Conservation (phyloP, 352 stramenopile genomes). For the Globisporangium barbulae region DNA sequence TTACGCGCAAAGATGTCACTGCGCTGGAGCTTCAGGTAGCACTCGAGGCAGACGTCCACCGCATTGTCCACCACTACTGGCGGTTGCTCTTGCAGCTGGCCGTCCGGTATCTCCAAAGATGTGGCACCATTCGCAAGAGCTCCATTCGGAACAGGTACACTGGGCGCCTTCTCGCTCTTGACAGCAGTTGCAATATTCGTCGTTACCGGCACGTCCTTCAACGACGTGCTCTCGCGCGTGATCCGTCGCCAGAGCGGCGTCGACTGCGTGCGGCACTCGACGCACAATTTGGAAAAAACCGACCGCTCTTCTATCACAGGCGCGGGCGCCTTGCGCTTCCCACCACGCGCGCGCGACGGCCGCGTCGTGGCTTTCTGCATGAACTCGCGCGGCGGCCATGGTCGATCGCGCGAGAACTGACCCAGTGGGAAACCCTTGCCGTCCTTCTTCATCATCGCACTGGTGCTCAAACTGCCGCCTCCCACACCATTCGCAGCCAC, state of each 20-base stretch:
- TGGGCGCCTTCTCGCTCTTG: not conserved
- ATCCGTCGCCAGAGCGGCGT: conserved; percentile 60
- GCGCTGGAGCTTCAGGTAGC: conserved; percentile 69
- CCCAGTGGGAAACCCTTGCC: conserved; percentile 21
- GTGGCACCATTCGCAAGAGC: not conserved
- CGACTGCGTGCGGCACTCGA: conserved; percentile 54
- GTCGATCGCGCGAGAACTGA: conserved; percentile 51
- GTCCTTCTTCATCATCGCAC: conserved; percentile 13
- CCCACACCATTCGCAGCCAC: not conserved
- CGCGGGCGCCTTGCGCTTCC: conserved; percentile 58
- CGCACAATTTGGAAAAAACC: conserved; percentile 29
- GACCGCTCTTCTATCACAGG: conserved; percentile 47
- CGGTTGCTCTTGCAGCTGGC: not conserved
- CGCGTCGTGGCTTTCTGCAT: conserved; percentile 52
- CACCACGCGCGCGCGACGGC: conserved; percentile 32
- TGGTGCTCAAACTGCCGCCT: conserved; percentile 4
- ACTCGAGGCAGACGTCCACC: conserved; percentile 62
- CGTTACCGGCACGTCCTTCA: not conserved
- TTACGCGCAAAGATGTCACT: conserved; percentile 65
- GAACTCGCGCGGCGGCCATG: conserved; percentile 78
- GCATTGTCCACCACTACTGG: conserved; percentile 16
- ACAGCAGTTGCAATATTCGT: not conserved
- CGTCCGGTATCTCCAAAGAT: not conserved
- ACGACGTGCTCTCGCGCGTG: not conserved
- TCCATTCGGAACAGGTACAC: not conserved